Conservation (phyloP, 2,329 filamentous ascomycete genomes). For the Exserohilum turcica region DNA sequence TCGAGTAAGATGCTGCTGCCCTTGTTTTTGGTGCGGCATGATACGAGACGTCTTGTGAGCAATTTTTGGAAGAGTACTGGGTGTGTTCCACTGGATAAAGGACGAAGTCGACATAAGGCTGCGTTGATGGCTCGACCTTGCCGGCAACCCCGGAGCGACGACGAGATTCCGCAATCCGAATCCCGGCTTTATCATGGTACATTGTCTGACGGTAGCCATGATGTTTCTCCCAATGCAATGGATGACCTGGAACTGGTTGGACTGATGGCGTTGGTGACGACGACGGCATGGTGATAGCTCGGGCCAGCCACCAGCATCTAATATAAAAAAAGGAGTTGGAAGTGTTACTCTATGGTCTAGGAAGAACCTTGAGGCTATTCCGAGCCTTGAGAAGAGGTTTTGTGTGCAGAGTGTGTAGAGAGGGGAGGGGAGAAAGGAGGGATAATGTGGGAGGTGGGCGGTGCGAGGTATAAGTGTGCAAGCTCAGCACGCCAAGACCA, state of each 20-base stretch:
- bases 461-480: constrained; percentile 31
- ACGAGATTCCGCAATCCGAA: constrained; percentile 35
- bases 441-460: constrained; percentile 23
- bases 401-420: constrained; percentile 11
- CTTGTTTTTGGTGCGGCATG: background rate
- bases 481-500: constrained; percentile 26
- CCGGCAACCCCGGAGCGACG: constrained; percentile 20
- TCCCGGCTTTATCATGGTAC: constrained; percentile 30
- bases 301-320: constrained; percentile 3
- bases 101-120: constrained; percentile 8
- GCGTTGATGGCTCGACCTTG: background rate
- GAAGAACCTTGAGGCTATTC: background rate
- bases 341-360: constrained; percentile 3
- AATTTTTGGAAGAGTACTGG: background rate
- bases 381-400: constrained; percentile 1
- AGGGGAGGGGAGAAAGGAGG: constrained; percentile 11
- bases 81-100: constrained; percentile 1
- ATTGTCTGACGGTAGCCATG: constrained; percentile 29
- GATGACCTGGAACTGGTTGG: background rate
- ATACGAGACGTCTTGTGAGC: background rate
- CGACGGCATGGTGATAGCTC: constrained; percentile 31
- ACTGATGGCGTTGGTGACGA: constrained; percentile 7
- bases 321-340: constrained; percentile 8
- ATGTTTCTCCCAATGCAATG: background rate
- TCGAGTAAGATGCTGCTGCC: background rate